Evolutionary conservation across 257 asterid genomes (phyloP).

Genomic region (Nicotiana noctiflora): DNA sequence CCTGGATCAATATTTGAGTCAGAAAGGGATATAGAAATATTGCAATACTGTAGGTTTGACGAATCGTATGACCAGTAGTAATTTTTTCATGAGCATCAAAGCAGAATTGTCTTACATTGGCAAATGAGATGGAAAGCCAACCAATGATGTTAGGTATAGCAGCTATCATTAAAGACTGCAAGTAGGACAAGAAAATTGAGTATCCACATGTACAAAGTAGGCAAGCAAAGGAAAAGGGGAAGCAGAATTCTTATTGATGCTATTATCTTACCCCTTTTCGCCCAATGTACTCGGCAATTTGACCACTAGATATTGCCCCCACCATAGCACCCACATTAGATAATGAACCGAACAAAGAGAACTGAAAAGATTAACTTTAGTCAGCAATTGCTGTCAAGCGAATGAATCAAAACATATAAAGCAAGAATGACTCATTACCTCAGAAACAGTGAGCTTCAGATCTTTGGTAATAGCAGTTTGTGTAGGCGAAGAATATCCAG

Average conservation of each 20-base stretch:
- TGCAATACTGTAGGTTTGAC: not conserved
- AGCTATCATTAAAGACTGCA: constrained; percentile 83
- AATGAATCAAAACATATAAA: not conserved
- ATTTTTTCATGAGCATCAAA: not conserved
- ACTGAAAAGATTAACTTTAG: constrained; percentile 33
- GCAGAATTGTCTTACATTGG: constrained; percentile 42
- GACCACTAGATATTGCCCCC: constrained; percentile 97
- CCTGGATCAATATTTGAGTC: constrained; percentile 28
- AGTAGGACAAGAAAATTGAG: not conserved
- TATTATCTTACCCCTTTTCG: constrained; percentile 68
- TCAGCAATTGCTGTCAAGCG: not conserved
- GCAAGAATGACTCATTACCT: constrained; percentile 27
- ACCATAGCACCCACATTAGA: constrained; percentile 98
- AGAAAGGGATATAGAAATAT: not conserved
- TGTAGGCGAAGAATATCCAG: constrained; percentile 91
- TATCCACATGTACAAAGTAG: not conserved
- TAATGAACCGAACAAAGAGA: constrained; percentile 83
- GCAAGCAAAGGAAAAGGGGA: not conserved
- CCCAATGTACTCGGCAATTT: constrained; percentile 91
- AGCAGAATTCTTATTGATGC: not conserved
- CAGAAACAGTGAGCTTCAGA: constrained; percentile 70
- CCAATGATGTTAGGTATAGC: constrained; percentile 91
- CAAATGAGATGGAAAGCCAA: constrained; percentile 89
- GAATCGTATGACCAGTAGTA: not conserved
- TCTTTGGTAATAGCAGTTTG: constrained; percentile 60